A percentile compares a stretch with the other conserved stretches of the same genome.
Conservation (phyloP, 257 asterid species). For the Orobanche coerulescens region DNA sequence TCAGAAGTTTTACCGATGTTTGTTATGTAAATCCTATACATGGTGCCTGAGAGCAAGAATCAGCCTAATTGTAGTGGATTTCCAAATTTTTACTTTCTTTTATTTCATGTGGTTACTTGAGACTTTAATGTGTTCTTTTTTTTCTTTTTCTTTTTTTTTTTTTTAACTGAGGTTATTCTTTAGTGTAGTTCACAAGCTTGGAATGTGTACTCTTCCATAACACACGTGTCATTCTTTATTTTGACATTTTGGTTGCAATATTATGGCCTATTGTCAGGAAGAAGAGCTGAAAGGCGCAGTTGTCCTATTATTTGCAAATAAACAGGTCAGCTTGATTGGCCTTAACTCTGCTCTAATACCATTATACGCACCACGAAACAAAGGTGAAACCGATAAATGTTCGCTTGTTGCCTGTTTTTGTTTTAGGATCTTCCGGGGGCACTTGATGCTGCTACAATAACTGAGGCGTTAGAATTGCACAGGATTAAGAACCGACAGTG, state of each 20-base stretch:
- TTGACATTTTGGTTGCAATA: not conserved
- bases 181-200: not conserved
- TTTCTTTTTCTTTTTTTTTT: not conserved
- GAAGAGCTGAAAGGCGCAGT: conserved; percentile 45
- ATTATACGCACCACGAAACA: not conserved
- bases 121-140: not conserved
- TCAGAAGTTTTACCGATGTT: not conserved
- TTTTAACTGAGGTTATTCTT: not conserved
- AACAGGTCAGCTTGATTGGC: conserved; percentile 25
- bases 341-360: not conserved
- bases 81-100: not conserved
- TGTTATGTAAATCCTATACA: not conserved
- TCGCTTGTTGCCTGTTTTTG: conserved; percentile 1
- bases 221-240: conserved; percentile 1
- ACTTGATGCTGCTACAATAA: conserved; percentile 85
- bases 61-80: not conserved
- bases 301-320: conserved; percentile 41
- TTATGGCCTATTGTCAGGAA: conserved; percentile 30
- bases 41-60: not conserved
- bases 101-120: not conserved
- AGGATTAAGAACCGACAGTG: conserved; percentile 87
- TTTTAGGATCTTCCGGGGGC: conserved; percentile 98
- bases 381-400: not conserved
- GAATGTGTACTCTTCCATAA: not conserved
- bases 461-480: conserved; percentile 88